Conservation (phyloP, 1,284 basidiomycete species). For the Singerocomus inundabilis region DNA sequence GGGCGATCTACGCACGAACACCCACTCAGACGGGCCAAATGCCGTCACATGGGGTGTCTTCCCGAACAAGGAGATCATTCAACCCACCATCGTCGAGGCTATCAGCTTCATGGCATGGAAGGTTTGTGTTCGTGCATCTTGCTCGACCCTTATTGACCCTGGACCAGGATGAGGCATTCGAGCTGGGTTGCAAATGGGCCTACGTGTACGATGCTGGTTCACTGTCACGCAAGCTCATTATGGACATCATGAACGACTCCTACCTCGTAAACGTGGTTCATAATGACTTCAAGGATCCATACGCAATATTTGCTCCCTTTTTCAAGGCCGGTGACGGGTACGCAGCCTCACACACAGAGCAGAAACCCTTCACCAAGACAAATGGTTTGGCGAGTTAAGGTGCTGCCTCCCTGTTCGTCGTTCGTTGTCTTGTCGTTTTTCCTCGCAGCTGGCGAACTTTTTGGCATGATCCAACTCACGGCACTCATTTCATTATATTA, state of each 20-base stretch:
- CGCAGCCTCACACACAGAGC: constrained; percentile 39
- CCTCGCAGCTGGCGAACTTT: constrained; percentile 4
- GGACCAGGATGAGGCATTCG: constrained; percentile 90
- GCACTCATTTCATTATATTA: constrained; percentile 30
- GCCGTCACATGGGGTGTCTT: constrained; percentile 99
- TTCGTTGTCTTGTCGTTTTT: constrained; percentile 2
- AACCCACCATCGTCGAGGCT: constrained; percentile 97
- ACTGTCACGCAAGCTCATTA: constrained; percentile 74
- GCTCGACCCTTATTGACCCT: not conserved
- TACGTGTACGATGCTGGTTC: constrained; percentile 82
- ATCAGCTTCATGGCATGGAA: constrained; percentile 98
- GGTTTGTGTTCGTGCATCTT: constrained; percentile 39
- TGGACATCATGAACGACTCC: constrained; percentile 74
- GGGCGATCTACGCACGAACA: constrained; percentile 93
- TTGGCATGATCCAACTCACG: constrained; percentile 27
- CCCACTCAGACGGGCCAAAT: constrained; percentile 89
- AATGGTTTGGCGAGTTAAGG: constrained; percentile 35
- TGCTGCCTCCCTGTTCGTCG: not conserved
- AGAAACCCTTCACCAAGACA: constrained; percentile 17
- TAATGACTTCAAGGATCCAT: constrained; percentile 88
- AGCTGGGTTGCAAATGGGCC: constrained; percentile 94
- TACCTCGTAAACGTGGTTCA: constrained; percentile 97
- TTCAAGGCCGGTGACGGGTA: constrained; percentile 68
- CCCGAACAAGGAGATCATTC: constrained; percentile 96
- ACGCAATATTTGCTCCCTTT: constrained; percentile 89